A percentile compares a stretch with the other conserved stretches of the same genome.
Conservation (phyloP, 2,329 filamentous ascomycete species). For the Xylaria sp. region DNA sequence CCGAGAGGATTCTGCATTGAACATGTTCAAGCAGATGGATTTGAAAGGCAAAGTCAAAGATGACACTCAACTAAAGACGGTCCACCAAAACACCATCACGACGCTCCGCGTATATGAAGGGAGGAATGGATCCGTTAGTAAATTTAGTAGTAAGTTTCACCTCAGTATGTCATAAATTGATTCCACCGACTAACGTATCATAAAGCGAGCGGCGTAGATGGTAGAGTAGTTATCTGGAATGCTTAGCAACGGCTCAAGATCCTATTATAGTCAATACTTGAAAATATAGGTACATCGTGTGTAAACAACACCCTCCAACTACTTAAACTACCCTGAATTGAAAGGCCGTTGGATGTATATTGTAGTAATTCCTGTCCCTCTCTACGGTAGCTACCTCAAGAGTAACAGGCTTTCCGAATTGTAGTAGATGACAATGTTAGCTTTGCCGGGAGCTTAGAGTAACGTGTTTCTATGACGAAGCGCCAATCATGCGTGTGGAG, state of each 20-base stretch:
- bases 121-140: slow-evolving; percentile 70
- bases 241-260: slow-evolving; percentile 57
- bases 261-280: not conserved
- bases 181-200: slow-evolving; percentile 43
- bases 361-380: not conserved
- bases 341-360: not conserved
- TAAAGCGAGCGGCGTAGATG: slow-evolving; percentile 82
- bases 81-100: slow-evolving; percentile 96
- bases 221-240: slow-evolving; percentile 82
- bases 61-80: slow-evolving; percentile 92
- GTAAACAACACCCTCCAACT: too few relatives aligned
- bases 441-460: not conserved
- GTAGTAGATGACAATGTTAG: not conserved
- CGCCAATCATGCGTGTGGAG: too few relatives aligned
- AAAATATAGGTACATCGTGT: slow-evolving; percentile 3
- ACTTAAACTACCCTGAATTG: not conserved
- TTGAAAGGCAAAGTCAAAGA: slow-evolving; percentile 92
- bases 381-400: not conserved
- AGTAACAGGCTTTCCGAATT: not conserved
- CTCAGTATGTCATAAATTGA: slow-evolving; percentile 11
- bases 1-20: slow-evolving; percentile 90
- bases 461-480: not conserved
- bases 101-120: slow-evolving; percentile 82
- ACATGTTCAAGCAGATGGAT: slow-evolving; percentile 99
- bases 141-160: slow-evolving; percentile 83